Percentiles rank a stretch among this genome's conserved stretches.
Evolutionary conservation across 2,329 filamentous ascomycete genomes (phyloP).

Genomic region (Colletotrichum sp.): DNA sequence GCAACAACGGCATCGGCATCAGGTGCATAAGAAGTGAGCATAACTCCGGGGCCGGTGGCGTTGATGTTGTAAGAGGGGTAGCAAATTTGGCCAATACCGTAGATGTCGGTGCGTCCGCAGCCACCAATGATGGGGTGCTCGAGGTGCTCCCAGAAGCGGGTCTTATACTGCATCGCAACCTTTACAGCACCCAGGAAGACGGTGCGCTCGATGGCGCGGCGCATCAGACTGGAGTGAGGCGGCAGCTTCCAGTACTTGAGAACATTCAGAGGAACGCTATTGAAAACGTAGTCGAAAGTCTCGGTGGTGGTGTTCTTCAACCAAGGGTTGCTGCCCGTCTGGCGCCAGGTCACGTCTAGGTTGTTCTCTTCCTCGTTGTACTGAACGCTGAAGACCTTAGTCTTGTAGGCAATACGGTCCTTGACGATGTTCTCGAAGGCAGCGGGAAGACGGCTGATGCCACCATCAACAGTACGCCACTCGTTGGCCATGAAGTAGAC

Average conservation of each 20-base stretch:
- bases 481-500: conserved; percentile 29
- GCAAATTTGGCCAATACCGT: conserved; percentile 55
- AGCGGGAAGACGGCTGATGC: conserved; percentile 36
- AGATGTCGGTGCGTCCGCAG: conserved; percentile 51
- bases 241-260: conserved; percentile 41
- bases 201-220: conserved; percentile 28
- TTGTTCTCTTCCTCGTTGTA: conserved; percentile 25
- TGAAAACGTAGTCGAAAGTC: conserved; percentile 42
- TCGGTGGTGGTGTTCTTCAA: conserved; percentile 28
- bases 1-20: conserved; percentile 44
- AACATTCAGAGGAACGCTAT: conserved; percentile 40
- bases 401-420: conserved; percentile 25
- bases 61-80: conserved; percentile 60
- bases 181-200: conserved; percentile 31
- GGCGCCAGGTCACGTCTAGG: conserved; percentile 23
- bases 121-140: conserved; percentile 43
- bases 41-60: conserved; percentile 52
- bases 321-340: conserved; percentile 25
- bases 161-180: conserved; percentile 62
- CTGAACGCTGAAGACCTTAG: conserved; percentile 27
- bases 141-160: conserved; percentile 41
- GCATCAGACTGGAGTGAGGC: conserved; percentile 33
- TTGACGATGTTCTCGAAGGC: conserved; percentile 37
- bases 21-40: conserved; percentile 52
- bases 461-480: conserved; percentile 34